Evolutionary conservation across 495 filamentous ascomycete species (phyloP).

Genomic region (Aspergillus ostianus): DNA sequence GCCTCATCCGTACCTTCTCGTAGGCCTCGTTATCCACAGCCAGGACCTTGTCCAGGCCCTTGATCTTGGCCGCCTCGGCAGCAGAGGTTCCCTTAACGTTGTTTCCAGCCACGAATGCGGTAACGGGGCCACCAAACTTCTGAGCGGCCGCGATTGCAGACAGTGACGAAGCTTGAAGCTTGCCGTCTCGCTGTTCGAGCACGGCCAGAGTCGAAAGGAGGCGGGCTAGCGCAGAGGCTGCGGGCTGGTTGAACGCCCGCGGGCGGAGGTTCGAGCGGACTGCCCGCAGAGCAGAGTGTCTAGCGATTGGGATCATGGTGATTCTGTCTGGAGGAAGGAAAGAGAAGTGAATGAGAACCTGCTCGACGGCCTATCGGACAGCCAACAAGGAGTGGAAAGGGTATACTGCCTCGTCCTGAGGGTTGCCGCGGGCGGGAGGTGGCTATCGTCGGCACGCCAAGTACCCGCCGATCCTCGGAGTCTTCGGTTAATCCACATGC

Average conservation of each 20-base stretch:
- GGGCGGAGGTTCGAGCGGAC: conserved; percentile 43
- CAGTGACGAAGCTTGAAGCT: conserved; percentile 77
- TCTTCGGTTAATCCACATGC: conserved; percentile 38
- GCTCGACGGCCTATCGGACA: conserved; percentile 17
- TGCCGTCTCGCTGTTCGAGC: conserved; percentile 90
- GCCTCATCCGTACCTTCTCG: conserved; percentile 64
- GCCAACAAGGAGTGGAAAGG: conserved; percentile 21
- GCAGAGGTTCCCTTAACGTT: conserved; percentile 72
- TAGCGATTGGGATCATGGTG: conserved; percentile 43
- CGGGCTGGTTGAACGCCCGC: conserved; percentile 32
- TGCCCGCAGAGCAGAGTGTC: conserved; percentile 48
- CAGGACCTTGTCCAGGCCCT: conserved; percentile 87
- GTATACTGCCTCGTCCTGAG: background rate
- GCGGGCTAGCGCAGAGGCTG: conserved; percentile 55
- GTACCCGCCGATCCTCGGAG: conserved; percentile 40
- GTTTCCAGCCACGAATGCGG: conserved; percentile 84
- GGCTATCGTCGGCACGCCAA: conserved; percentile 26
- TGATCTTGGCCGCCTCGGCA: conserved; percentile 82
- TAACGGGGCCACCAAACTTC: conserved; percentile 81
- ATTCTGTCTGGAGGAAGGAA: conserved; percentile 2
- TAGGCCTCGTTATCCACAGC: conserved; percentile 85
- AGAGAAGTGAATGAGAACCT: conserved; percentile 10
- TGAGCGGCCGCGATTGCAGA: conserved; percentile 83
- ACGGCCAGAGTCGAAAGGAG: conserved; percentile 86
- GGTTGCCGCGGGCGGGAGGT: conserved; percentile 11